Percentiles rank a stretch among this genome's conserved stretches.
phyloP scores from a whole-genome alignment of 306 rosid species.

The Lablab purpureus region DNA sequence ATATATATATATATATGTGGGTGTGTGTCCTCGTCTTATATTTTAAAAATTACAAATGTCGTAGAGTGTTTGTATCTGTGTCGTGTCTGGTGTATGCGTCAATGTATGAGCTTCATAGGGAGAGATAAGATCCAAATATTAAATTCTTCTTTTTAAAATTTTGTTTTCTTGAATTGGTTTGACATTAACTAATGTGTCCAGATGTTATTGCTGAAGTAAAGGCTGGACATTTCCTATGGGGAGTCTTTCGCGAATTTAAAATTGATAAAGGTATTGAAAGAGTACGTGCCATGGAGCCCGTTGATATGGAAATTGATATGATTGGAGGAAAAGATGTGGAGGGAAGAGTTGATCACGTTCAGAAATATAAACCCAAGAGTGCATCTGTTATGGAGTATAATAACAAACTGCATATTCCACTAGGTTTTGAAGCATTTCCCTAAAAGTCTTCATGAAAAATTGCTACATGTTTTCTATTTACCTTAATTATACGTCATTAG shows the following conservation, averaged over 20 bases:
- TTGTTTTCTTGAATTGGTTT: slow-evolving; percentile 17
- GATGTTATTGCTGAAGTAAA: slow-evolving; percentile 48
- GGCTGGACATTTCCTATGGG: slow-evolving; percentile 62
- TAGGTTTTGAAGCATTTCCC: slow-evolving; percentile 36
- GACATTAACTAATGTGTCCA: slow-evolving; percentile 37
- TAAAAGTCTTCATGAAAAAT: not conserved
- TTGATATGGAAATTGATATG: slow-evolving; percentile 70
- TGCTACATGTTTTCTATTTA: no score
- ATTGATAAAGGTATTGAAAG: slow-evolving; percentile 23
- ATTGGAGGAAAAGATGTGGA: slow-evolving; percentile 52
- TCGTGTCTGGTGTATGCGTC: no score
- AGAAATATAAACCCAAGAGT: slow-evolving; percentile 23
- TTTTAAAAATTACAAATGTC: no score
- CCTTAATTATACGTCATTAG: no score
- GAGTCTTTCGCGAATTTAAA: slow-evolving; percentile 53
- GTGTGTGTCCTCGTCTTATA: no score
- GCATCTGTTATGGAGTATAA: not conserved
- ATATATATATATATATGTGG: no score
- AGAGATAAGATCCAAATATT: no score
- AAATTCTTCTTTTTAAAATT: not conserved
- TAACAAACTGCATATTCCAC: slow-evolving; percentile 29
- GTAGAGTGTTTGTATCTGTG: no score
- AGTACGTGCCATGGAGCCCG: slow-evolving; percentile 24
- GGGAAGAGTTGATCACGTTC: slow-evolving; percentile 49
- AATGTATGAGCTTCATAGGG: no score